Conservation (phyloP, 2,329 filamentous ascomycete species). For the Acephala macrosclerotiorum region DNA sequence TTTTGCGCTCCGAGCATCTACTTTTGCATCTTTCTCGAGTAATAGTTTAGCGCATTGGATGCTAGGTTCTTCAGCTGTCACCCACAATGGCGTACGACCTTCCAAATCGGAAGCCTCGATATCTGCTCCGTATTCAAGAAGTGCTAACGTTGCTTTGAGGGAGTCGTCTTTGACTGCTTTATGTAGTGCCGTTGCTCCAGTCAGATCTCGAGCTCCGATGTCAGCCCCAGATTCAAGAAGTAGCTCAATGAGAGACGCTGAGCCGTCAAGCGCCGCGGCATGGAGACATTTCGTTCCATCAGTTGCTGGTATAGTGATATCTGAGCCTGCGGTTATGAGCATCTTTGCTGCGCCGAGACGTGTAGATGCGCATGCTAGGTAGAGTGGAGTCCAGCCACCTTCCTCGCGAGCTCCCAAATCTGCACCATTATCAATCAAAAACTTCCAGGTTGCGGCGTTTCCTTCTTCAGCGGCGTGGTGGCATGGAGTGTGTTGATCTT, state of each 20-base stretch:
- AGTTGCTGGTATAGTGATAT: background rate
- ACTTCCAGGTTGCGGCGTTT: background rate
- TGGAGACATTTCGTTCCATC: background rate
- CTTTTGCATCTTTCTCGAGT: background rate
- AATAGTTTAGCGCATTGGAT: background rate
- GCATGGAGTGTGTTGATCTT: background rate
- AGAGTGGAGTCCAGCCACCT: background rate
- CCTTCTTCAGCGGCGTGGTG: background rate
- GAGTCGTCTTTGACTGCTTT: slow-evolving; percentile 1
- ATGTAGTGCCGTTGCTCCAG: background rate
- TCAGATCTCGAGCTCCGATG: background rate
- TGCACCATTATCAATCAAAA: background rate
- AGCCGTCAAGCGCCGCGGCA: background rate
- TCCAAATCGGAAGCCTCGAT: background rate
- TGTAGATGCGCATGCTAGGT: background rate
- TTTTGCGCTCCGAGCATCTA: background rate
- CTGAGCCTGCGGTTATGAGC: background rate
- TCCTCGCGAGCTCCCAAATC: background rate
- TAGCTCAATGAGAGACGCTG: background rate
- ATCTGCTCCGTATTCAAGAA: background rate
- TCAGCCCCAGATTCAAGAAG: slow-evolving; percentile 1
- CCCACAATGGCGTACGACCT: background rate
- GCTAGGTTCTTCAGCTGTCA: background rate
- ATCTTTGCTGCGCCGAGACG: background rate
- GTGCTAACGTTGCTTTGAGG: background rate